Percentiles rank a stretch among this genome's conserved stretches.
Conservation (phyloP, 2,329 filamentous ascomycete genomes). For the Chaetothyriales sp. region DNA sequence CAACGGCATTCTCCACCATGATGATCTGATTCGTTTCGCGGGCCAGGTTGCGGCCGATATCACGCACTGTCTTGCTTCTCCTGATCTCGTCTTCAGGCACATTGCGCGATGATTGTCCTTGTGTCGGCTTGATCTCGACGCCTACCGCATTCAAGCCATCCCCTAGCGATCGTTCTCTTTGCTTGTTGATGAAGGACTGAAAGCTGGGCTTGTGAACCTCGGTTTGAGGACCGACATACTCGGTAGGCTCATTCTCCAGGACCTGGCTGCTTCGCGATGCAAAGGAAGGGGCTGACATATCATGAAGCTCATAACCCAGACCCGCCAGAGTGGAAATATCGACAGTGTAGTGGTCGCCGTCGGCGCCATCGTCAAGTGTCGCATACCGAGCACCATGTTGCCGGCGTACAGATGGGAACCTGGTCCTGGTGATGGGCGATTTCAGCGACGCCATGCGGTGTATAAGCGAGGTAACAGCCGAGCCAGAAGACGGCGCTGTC, state of each 20-base stretch:
- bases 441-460: conserved; percentile 12
- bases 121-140: conserved; percentile 8
- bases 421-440: conserved; percentile 6
- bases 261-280: neutral
- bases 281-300: conserved; percentile 7
- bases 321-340: conserved; percentile 17
- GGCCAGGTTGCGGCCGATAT: conserved; percentile 28
- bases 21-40: conserved; percentile 31
- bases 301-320: conserved; percentile 15
- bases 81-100: conserved; percentile 1
- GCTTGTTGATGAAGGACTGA: conserved; percentile 11
- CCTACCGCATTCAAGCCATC: conserved; percentile 16
- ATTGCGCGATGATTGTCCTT: neutral
- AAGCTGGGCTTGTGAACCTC: conserved; percentile 8
- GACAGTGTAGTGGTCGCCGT: conserved; percentile 7
- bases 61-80: conserved; percentile 18
- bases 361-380: conserved; percentile 9
- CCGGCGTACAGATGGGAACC: conserved; percentile 9
- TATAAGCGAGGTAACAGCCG: conserved; percentile 11
- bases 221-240: conserved; percentile 3
- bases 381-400: conserved; percentile 12
- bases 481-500: neutral
- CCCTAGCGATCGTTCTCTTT: conserved; percentile 10
- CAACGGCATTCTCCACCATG: conserved; percentile 27
- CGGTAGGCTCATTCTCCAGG: conserved; percentile 7